Conservation (phyloP, 169 alveolate genomes). For the Plasmodium yoelii region DNA sequence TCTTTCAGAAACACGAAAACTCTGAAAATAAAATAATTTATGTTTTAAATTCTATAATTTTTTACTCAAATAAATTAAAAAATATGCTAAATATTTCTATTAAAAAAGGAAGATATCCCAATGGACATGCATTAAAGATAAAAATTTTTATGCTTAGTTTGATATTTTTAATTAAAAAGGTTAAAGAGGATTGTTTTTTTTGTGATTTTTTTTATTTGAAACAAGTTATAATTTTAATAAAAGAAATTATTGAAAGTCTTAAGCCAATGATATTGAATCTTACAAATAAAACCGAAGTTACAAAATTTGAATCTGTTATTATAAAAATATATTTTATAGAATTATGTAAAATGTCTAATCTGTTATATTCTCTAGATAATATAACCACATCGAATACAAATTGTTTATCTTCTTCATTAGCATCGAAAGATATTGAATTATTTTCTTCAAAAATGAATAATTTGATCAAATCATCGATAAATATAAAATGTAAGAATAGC, state of each 20-base stretch:
- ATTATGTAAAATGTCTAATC: constrained; percentile 14
- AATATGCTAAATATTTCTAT: constrained; percentile 41
- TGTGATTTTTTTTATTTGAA: neutral
- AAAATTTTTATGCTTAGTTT: constrained; percentile 40
- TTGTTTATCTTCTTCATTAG: neutral
- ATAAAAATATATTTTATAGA: constrained; percentile 50
- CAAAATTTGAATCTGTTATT: constrained; percentile 40
- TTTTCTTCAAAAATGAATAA: too few species aligned
- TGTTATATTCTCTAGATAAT: constrained; percentile 10
- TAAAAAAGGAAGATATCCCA: constrained; percentile 4
- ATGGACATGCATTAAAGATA: constrained; percentile 10
- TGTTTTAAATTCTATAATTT: constrained; percentile 26
- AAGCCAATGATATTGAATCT: constrained; percentile 16
- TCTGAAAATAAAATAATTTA: constrained; percentile 17
- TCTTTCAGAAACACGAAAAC: constrained; percentile 9
- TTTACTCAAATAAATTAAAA: constrained; percentile 44
- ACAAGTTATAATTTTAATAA: constrained; percentile 12
- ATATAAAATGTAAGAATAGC: too few species aligned
- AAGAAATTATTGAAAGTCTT: constrained; percentile 11
- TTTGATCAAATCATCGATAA: too few species aligned
- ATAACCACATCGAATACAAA: neutral
- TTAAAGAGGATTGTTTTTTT: neutral
- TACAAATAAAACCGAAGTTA: constrained; percentile 1
- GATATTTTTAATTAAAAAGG: constrained; percentile 31
- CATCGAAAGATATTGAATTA: neutral